Conservation (phyloP, 2,329 filamentous ascomycete species). For the Colletotrichum sansevieriae region DNA sequence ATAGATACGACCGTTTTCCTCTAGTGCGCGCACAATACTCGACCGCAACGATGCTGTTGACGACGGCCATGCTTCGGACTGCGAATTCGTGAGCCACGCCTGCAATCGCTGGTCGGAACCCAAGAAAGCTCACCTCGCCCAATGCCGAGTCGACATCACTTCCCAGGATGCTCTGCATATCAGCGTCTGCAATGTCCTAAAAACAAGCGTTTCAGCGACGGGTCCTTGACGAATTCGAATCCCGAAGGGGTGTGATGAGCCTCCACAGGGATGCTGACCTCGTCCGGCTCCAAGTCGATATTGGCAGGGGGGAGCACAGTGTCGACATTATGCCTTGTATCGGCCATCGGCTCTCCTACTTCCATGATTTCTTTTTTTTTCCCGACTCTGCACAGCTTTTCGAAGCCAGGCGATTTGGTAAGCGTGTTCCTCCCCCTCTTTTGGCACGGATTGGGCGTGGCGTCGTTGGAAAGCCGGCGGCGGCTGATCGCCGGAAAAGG, state of each 20-base stretch:
- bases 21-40: constrained; percentile 47
- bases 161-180: constrained; percentile 38
- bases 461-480: too few relatives aligned
- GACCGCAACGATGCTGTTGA: constrained; percentile 51
- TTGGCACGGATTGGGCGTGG: too few relatives aligned
- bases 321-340: constrained; percentile 28
- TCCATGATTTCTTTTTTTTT: constrained; percentile 14
- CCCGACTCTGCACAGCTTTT: not conserved
- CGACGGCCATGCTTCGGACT: constrained; percentile 48
- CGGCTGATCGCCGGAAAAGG: too few relatives aligned
- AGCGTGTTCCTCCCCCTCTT: not conserved
- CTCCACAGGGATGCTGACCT: constrained; percentile 29
- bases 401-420: not conserved
- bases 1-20: constrained; percentile 56
- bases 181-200: constrained; percentile 35
- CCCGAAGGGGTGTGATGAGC: not conserved
- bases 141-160: constrained; percentile 47
- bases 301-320: constrained; percentile 11
- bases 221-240: not conserved
- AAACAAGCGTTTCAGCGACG: constrained; percentile 1
- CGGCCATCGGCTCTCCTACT: constrained; percentile 24
- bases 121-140: constrained; percentile 45
- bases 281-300: constrained; percentile 38
- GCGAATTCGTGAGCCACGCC: constrained; percentile 6
- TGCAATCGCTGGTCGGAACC: not conserved